These are phyloP conservation scores for Saccharum officinarum DNA, from an alignment of 176 grass and related monocot genomes.

Conservation along the genomic window DNA sequence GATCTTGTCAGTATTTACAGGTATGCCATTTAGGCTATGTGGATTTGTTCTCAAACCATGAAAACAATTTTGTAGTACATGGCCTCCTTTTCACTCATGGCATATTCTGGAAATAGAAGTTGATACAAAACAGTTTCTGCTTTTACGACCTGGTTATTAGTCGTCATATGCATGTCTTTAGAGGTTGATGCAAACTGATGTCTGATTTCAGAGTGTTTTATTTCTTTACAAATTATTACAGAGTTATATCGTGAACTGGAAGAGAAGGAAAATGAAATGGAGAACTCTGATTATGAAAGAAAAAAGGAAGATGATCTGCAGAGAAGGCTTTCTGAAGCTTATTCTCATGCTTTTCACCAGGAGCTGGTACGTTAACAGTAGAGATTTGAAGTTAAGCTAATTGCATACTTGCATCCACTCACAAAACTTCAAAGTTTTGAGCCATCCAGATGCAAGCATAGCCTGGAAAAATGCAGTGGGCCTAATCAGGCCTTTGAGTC, in stretches of 20 bases:
- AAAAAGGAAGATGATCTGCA: conserved; percentile 94
- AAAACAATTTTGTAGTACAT: not conserved
- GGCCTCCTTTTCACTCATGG: not conserved
- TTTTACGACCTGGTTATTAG: conserved; percentile 5
- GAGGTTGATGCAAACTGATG: conserved; percentile 27
- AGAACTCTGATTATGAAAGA: conserved; percentile 85
- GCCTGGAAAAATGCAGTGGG: not conserved
- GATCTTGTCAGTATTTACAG: conserved; percentile 95
- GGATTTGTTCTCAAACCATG: not conserved
- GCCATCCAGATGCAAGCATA: not conserved
- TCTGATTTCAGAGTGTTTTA: conserved; percentile 36
- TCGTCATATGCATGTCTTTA: not conserved
- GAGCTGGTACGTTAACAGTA: conserved; percentile 67
- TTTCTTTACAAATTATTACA: conserved; percentile 37
- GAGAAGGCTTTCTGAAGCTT: conserved; percentile 74
- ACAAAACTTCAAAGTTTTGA: not conserved
- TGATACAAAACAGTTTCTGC: conserved; percentile 21
- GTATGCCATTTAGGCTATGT: conserved; percentile 32
- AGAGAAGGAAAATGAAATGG: conserved; percentile 83
- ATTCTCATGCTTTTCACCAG: conserved; percentile 59
- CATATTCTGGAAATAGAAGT: conserved; percentile 10
- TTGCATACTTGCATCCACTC: not conserved
- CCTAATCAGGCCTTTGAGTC: not conserved
- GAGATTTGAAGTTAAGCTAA: conserved; percentile 20
- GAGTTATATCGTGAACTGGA: conserved; percentile 85